Evolutionary conservation across 1,284 basidiomycete species (phyloP).

Genomic region (Mycosarcoma mackinlayi): DNA sequence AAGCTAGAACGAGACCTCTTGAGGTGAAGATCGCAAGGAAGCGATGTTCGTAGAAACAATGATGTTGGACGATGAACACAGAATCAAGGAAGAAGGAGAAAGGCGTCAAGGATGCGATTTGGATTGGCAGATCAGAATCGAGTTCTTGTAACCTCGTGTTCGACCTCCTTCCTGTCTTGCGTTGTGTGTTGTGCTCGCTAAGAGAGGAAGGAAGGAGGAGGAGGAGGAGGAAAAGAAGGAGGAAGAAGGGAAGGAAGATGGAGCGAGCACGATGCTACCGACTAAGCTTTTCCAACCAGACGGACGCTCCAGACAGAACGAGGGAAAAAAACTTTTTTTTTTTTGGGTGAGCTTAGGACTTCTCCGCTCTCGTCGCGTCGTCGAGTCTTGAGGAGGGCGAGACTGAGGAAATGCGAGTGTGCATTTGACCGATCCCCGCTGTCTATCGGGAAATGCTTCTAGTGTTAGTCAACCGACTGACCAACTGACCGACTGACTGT

Average conservation of each 20-base stretch:
- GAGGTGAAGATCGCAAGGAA: slow-evolving; percentile 1
- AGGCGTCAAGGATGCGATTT: slow-evolving; percentile 23
- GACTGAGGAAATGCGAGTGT: too few relatives aligned
- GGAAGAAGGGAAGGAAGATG: slow-evolving; percentile 53
- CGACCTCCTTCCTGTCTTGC: slow-evolving; percentile 58
- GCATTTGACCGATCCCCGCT: too few relatives aligned
- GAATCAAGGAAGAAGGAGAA: slow-evolving; percentile 45
- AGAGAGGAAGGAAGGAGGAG: slow-evolving; percentile 53
- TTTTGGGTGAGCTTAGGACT: slow-evolving; percentile 1
- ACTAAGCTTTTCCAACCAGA: slow-evolving; percentile 28
- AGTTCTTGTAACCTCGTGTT: slow-evolving; percentile 52
- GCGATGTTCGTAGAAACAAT: slow-evolving; percentile 8
- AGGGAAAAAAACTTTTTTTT: slow-evolving; percentile 2
- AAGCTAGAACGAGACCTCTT: slow-evolving; percentile 1
- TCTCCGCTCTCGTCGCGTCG: too few relatives aligned
- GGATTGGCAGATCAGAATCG: slow-evolving; percentile 49
- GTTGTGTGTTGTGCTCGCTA: slow-evolving; percentile 48
- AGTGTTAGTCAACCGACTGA: too few relatives aligned
- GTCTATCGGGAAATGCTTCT: too few relatives aligned
- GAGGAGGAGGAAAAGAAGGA: slow-evolving; percentile 39
- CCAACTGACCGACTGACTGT: too few relatives aligned
- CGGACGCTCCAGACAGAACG: too few relatives aligned
- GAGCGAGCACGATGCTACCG: slow-evolving; percentile 29
- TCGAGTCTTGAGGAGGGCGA: too few relatives aligned
- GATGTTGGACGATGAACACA: slow-evolving; percentile 41